These are phyloP conservation scores for Nemania sp. DNA, from an alignment of 2,329 filamentous ascomycete species.

Conservation along the genomic window DNA sequence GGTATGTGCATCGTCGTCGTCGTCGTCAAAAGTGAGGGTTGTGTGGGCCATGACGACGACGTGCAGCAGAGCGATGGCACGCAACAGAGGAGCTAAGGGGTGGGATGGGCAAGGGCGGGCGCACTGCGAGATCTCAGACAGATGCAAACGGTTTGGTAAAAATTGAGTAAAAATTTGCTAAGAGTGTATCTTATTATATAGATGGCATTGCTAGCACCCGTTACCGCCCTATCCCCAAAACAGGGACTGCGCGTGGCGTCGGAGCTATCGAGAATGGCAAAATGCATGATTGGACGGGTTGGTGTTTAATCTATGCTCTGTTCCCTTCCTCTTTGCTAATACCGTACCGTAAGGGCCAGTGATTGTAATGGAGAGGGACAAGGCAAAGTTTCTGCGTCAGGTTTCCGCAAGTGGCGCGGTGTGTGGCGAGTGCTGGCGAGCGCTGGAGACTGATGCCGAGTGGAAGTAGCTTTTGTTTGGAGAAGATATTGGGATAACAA, in stretches of 20 bases:
- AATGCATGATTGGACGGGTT: constrained; percentile 12
- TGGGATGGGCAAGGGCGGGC: background rate
- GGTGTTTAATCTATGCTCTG: background rate
- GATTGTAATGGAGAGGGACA: background rate
- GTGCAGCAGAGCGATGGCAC: background rate
- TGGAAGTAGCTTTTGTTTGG: constrained; percentile 1
- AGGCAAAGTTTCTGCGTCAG: constrained; percentile 1
- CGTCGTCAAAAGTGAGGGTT: constrained; percentile 36
- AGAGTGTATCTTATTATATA: background rate
- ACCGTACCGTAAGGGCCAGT: constrained; percentile 12
- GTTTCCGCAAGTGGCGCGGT: background rate
- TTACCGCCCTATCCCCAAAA: background rate
- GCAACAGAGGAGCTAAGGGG: background rate
- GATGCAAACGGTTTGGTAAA: background rate
- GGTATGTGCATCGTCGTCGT: constrained; percentile 30
- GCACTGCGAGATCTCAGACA: no score
- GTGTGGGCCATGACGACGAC: constrained; percentile 35
- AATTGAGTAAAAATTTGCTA: background rate
- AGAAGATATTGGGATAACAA: constrained; percentile 22
- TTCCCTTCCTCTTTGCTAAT: background rate
- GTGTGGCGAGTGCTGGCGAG: constrained; percentile 9
- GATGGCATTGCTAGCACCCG: background rate
- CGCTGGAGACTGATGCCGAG: background rate
- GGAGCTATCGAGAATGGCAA: constrained; percentile 6
- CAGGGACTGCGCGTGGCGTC: background rate